These are phyloP conservation scores for sweet orange (Citrus sinensis) DNA, from an alignment of 345 rosid species.

Conservation along the genomic window DVS_A1.0 CM039168.1:8444501-8445000, in stretches of 20 bases:
- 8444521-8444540: constrained; percentile 18
- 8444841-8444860: constrained; percentile 4
- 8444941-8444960: constrained; percentile 18
- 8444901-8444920: constrained; percentile 20
- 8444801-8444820: constrained; percentile 12
- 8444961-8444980: constrained; percentile 12
- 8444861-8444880: constrained; percentile 16
- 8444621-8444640: constrained; percentile 7
- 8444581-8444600: constrained; percentile 11
- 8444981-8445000: background rate
- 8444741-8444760: constrained; percentile 11
- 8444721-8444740: constrained; percentile 11
- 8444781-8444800: constrained; percentile 12
- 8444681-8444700: background rate
- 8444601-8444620: constrained; percentile 8
- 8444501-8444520: constrained; percentile 22
- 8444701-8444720: constrained; percentile 13
- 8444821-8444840: constrained; percentile 22
- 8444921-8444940: constrained; percentile 21
- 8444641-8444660: constrained; percentile 20
- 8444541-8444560: constrained; percentile 18
- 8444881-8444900: constrained; percentile 4
- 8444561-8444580: background rate
- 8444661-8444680: constrained; percentile 4
- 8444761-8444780: constrained; percentile 12